Evolutionary conservation across 768 basidiomycete genomes (phyloP), one percentile per base, ranked within the genome.

Genomic region (Hypholoma sublateritium): DNA sequence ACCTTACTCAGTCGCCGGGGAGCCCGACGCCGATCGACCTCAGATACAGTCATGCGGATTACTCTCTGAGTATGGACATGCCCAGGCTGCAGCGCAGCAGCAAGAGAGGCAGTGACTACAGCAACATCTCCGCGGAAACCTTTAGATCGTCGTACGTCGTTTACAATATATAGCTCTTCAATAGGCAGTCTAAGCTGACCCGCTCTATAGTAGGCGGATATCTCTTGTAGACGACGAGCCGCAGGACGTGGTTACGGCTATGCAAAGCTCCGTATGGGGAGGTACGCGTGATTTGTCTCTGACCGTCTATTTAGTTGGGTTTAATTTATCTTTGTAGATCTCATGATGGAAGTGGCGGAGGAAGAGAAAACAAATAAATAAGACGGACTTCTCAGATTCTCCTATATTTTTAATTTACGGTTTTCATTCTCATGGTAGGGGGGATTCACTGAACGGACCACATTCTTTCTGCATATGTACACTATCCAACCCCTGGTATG

Each of bases 251-350:
- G 69, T 85, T 17, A 76, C 79, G 17, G 80, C 86, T 11, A 80
- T 88, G 72, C 80, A 86, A 58, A 80, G 77, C 57, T 88, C 87
- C n/a, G 75, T 83, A 50, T 89, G 88, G 88, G 83, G 84, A 64
- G 87, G 88, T 87, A 63, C 64, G 86, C 71, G 50, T 36, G 28
- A 47, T 5, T 32, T 50, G 5, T 13, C 22, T 55, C 55, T 47
- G 13, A 9, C 21, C 19, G 34, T 19, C 7, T n/a, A 51, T 17
- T 16, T 41, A 41, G 39, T 32, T 45, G 34, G 36, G 35, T 25
- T 41, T 41, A 49, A 36, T 24, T 17, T 22, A 6, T 49, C 32
- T 39, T 17, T 28, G 14, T 41, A 65, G 64, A 65, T 57, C 56
- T 65, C 21, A 61, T 65, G 64, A 59, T 65, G 59, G 61, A 65